phyloP scores from a whole-genome alignment of 768 basidiomycete species.

The Pleurotus giganteus region DNA sequence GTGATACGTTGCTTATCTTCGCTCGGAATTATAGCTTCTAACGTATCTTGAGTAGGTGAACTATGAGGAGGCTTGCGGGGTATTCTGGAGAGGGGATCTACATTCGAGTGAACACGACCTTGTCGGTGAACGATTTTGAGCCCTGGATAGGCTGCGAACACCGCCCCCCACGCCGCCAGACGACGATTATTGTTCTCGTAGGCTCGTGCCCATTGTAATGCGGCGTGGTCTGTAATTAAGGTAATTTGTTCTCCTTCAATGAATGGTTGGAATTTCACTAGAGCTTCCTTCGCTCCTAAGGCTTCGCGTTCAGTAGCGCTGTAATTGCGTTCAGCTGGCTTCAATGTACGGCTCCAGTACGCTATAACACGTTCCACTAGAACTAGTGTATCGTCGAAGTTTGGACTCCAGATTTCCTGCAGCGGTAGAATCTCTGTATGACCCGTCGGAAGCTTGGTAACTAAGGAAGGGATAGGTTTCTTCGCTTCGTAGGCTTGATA shows the following conservation, averaged over 20 bases:
- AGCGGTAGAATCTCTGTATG: constrained; percentile 14
- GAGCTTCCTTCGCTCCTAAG: constrained; percentile 22
- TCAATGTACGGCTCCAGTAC: constrained; percentile 26
- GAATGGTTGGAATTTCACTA: constrained; percentile 32
- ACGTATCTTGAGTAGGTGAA: neutral
- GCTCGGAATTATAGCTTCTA: neutral
- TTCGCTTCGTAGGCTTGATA: constrained; percentile 16
- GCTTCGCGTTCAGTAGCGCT: constrained; percentile 31
- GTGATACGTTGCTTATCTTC: neutral
- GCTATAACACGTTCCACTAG: constrained; percentile 27
- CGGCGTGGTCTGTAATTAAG: constrained; percentile 22
- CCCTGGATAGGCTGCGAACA: constrained; percentile 28
- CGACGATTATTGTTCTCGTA: constrained; percentile 23
- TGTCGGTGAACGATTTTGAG: constrained; percentile 29
- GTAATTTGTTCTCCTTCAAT: constrained; percentile 31
- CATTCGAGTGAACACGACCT: constrained; percentile 31
- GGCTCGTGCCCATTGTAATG: constrained; percentile 21
- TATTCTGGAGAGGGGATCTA: constrained; percentile 20
- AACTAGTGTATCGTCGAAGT: constrained; percentile 22
- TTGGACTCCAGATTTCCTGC: constrained; percentile 15
- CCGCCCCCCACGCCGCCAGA: constrained; percentile 28
- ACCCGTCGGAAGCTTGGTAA: constrained; percentile 19
- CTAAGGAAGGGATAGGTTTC: constrained; percentile 21
- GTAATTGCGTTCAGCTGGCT: constrained; percentile 26
- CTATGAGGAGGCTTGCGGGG: neutral